Percentiles rank a stretch among this genome's conserved stretches.
These are phyloP conservation scores for Colletotrichum musicola DNA, from an alignment of 2,329 filamentous ascomycete genomes.

Conservation along the genomic window DNA sequence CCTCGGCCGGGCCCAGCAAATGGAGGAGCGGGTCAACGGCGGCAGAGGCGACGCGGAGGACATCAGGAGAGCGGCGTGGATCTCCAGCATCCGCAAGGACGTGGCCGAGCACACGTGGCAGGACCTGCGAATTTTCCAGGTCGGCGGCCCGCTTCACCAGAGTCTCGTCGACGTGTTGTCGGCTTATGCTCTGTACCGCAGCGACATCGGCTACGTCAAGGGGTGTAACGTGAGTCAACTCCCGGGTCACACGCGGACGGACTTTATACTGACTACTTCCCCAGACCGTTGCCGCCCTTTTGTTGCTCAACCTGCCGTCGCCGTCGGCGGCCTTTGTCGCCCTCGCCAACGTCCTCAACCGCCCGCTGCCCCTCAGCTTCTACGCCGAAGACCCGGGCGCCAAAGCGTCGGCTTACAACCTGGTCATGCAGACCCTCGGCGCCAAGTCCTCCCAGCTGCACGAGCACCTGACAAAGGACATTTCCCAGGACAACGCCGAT, in stretches of 20 bases:
- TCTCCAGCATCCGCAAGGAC: constrained; percentile 74
- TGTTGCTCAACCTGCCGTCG: constrained; percentile 77
- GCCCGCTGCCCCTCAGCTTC: constrained; percentile 80
- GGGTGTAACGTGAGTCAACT: constrained; percentile 76
- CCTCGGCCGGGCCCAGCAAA: constrained; percentile 73
- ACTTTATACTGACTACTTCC: constrained; percentile 39
- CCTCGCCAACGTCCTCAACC: constrained; percentile 82
- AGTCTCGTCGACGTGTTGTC: constrained; percentile 78
- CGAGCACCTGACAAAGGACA: constrained; percentile 69
- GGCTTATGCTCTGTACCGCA: constrained; percentile 85
- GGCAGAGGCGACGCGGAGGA: constrained; percentile 67
- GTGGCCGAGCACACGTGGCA: constrained; percentile 74
- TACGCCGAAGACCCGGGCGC: constrained; percentile 78
- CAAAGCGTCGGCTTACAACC: constrained; percentile 76
- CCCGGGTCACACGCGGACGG: neutral
- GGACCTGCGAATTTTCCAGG: constrained; percentile 79
- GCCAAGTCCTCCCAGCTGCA: constrained; percentile 75
- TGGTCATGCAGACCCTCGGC: constrained; percentile 75
- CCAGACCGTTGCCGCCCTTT: constrained; percentile 78
- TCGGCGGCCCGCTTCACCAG: constrained; percentile 74
- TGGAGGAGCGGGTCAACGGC: constrained; percentile 68
- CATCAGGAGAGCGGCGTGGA: constrained; percentile 68
- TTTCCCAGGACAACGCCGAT: constrained; percentile 61
- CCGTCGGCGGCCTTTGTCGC: constrained; percentile 76
- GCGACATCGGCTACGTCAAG: constrained; percentile 82